Conservation (phyloP, 352 stramenopile genomes). For the Phytophthora pinifolia region DNA sequence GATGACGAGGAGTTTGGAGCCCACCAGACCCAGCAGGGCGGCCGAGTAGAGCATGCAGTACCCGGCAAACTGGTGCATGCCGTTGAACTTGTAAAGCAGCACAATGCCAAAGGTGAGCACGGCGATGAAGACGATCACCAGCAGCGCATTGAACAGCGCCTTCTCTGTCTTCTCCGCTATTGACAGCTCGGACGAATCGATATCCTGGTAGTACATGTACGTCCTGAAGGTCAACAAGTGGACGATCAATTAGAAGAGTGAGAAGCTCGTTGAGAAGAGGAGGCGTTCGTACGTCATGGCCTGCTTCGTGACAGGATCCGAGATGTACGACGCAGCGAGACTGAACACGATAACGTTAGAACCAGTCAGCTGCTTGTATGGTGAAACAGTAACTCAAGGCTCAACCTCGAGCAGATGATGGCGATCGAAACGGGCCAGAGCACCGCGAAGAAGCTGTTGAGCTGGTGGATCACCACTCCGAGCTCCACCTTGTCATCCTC, state of each 20-base stretch:
- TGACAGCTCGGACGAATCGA: constrained; percentile 47
- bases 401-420: constrained; percentile 68
- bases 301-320: constrained; percentile 42
- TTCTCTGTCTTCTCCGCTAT: constrained; percentile 48
- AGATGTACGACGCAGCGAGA: constrained; percentile 48
- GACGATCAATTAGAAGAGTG: not conserved
- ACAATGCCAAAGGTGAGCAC: constrained; percentile 80
- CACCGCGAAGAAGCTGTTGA: constrained; percentile 78
- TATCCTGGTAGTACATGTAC: constrained; percentile 85
- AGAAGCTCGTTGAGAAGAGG: not conserved
- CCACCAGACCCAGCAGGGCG: constrained; percentile 66
- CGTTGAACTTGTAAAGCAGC: constrained; percentile 84
- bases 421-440: constrained; percentile 71
- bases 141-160: constrained; percentile 72
- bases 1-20: constrained; percentile 72
- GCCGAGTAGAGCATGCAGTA: constrained; percentile 83
- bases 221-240: constrained; percentile 29
- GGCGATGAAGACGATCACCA: constrained; percentile 83
- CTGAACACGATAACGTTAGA: constrained; percentile 24
- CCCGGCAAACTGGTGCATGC: constrained; percentile 67
- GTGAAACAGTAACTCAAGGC: too few relatives aligned
- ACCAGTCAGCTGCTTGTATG: not conserved
- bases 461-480: constrained; percentile 46
- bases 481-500: constrained; percentile 29
- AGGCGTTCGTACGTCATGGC: constrained; percentile 54